Evolutionary conservation across 441 rosid genomes (phyloP), one percentile per base, ranked within the genome.

Genomic region (Adansonia madagascariensis): DNA sequence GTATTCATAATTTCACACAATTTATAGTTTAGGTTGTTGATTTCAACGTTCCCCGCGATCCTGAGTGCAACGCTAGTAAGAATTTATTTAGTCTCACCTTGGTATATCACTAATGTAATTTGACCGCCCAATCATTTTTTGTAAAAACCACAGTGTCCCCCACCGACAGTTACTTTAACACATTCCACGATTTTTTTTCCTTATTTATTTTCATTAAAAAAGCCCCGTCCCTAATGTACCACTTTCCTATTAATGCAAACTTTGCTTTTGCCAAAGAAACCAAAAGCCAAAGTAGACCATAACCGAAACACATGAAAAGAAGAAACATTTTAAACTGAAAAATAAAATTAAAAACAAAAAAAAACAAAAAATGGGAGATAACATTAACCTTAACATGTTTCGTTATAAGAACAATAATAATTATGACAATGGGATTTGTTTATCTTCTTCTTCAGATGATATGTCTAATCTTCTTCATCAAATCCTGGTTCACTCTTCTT

Each of bases 401-500:
- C 27, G 31, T 71, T 71, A 31, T n/a, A 71, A 53, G 47, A 71
- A 71, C 31, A 27, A 27, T 27, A 47, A 20, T 27, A 50, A 27
- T 50, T 50, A 8, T 31, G 52, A 50, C n/a, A 31, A 71, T 52
- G 74, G 62, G 24, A 53, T 8, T 24, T 71, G 62, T 53, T 71
- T 71, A 53, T 35, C 62, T 71, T 1, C 74, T 71, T 4, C 74
- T 31, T 71, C 74, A n/a, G 62, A 71, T 71, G 62, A 71, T 31
- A 71, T 71, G 53, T 52, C 74, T 62, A 52, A 71, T 53, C 62
- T 71, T n/a, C 74, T 71, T 52, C 74, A 71, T n/a, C 62, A 71
- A 31, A 52, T 71, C 59, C 55, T 73, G 12, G 55, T 59, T 79
- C 79, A 56, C 62, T 80, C 77, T 76, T 73, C 74, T 62, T 71